Evolutionary conservation across 2,329 filamentous ascomycete genomes (phyloP).

Genomic region (Alternaria sp.): DNA sequence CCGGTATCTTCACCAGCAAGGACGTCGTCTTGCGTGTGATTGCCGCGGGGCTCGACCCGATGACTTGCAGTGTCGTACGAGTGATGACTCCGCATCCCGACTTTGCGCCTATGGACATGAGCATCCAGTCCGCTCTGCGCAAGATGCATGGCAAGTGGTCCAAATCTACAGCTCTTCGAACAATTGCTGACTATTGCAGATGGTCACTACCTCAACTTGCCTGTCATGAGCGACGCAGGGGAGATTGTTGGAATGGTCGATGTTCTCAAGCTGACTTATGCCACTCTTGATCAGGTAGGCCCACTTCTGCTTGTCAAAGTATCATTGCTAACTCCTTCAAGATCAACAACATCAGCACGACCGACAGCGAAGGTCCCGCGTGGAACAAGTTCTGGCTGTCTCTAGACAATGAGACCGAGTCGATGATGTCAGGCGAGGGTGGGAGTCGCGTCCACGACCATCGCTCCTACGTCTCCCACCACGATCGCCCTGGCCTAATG

Average conservation of each 20-base stretch:
- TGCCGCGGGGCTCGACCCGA: constrained; percentile 90
- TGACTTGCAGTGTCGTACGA: constrained; percentile 94
- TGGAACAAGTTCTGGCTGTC: constrained; percentile 99
- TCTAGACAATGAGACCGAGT: constrained; percentile 92
- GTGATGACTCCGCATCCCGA: constrained; percentile 99
- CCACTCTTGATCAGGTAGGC: constrained; percentile 88
- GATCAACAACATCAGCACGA: constrained; percentile 88
- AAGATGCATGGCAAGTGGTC: constrained; percentile 91
- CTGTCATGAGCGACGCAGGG: constrained; percentile 95
- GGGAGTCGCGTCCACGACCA: constrained; percentile 73
- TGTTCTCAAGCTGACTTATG: constrained; percentile 96
- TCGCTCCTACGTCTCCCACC: constrained; percentile 82
- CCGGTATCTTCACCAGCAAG: constrained; percentile 99
- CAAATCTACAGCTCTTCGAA: background rate
- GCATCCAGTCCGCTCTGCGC: constrained; percentile 92
- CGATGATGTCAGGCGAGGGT: constrained; percentile 90
- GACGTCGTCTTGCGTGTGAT: constrained; percentile 98
- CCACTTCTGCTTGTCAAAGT: background rate
- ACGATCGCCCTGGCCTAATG: constrained; percentile 63
- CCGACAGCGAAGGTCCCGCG: constrained; percentile 89
- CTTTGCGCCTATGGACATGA: constrained; percentile 99
- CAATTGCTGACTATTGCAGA: constrained; percentile 61
- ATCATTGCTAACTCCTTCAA: constrained; percentile 37
- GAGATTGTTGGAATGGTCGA: constrained; percentile 99
- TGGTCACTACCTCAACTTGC: constrained; percentile 96